These are phyloP conservation scores for Agaricus blazei DNA, from an alignment of 768 basidiomycete genomes.

Conservation along the genomic window DNA sequence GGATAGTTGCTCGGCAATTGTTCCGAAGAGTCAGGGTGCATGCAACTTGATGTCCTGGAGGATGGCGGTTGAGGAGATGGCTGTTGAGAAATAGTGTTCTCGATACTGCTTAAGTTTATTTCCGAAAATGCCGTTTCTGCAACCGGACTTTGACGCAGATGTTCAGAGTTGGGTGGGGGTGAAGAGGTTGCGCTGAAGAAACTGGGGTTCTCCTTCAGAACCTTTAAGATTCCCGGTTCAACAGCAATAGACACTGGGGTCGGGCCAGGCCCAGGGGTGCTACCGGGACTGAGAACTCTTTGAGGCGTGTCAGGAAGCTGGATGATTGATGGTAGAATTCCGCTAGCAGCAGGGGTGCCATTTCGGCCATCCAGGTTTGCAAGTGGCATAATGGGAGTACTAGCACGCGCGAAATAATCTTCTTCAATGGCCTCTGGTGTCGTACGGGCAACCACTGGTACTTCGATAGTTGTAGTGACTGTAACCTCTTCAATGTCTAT, in stretches of 20 bases:
- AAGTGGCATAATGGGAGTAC: background rate
- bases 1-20: background rate
- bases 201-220: constrained; percentile 11
- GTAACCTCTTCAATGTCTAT: background rate
- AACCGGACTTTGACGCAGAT: background rate
- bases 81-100: background rate
- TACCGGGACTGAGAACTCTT: constrained; percentile 14
- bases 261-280: constrained; percentile 17
- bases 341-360: constrained; percentile 11
- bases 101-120: background rate
- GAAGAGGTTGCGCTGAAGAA: background rate
- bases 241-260: constrained; percentile 18
- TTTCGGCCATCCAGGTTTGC: constrained; percentile 27
- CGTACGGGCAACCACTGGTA: background rate
- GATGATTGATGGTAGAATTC: constrained; percentile 11
- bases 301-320: constrained; percentile 19
- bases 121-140: background rate
- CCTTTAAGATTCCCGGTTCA: constrained; percentile 18
- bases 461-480: background rate
- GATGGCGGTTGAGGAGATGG: background rate
- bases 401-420: constrained; percentile 7
- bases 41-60: background rate
- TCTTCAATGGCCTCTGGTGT: background rate
- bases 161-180: background rate
- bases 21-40: background rate